Base-by-base conservation (phyloP, 257 asterid genomes). In the Leptodermis oblonga region DNA sequence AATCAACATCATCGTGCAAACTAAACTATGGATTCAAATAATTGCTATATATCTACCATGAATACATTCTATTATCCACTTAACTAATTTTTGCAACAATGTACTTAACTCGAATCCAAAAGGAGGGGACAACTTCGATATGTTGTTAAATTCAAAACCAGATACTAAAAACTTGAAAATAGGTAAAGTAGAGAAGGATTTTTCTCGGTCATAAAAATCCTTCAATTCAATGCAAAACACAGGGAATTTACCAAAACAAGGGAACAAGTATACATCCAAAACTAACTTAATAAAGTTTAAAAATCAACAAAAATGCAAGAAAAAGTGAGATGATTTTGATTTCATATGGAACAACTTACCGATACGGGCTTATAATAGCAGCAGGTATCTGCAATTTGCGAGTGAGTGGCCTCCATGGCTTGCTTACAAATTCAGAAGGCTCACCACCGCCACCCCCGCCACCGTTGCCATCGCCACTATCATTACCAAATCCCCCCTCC, bases 401-500 rank as follows among this genome's bases (percentile, higher is more conserved):
- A 0, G 97, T 88, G 4, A 90, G 89, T 3, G 96, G 97, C 73
- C 95, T 84, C 96, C 97, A 90, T 4, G 97, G 95, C 82, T 88
- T 88, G 83, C 70, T 79, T 28, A 82, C 80, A 73, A 90, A 86
- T 68, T 88, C 97, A 31, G 80, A 65, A 48, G 86, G 86, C 79
- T 90, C 92, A 1, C 81, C 76, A 0, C 77, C 73, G 48, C 72
- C 83, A 33, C 82, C 83, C 33, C 74, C 67, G 33, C 15, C 7
- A 53, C 22, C 67, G 9, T 65, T 65, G 0, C 64, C 71, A 64
- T 68, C 69, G 61, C 30, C 65, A 63, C 76, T 81, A 30, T 78
- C 94, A 42, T 82, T 86, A 13, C 74, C 78, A 43, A 78, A 71
- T 14, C 84, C 92, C 33, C 76, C 94, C 13, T 86, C 95, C 61